Evolutionary conservation across 176 grass and related monocot genomes (phyloP).

Genomic region (Otatea glauca): DNA sequence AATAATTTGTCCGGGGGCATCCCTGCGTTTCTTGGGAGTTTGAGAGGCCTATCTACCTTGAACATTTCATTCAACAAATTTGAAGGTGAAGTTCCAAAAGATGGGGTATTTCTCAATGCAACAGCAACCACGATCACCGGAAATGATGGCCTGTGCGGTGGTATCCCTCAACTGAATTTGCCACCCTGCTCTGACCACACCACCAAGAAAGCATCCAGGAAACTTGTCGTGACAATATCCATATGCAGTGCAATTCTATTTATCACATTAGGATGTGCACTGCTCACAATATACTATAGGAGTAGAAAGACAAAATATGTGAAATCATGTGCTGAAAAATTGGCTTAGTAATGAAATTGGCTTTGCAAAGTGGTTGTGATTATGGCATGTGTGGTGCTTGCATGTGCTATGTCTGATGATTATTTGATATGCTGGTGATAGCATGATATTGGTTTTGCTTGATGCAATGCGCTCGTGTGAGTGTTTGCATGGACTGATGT

Average conservation of each 20-base stretch:
- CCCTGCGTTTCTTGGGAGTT: conserved; percentile 33
- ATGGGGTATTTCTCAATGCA: conserved; percentile 49
- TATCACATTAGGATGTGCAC: neutral
- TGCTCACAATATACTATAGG: no score
- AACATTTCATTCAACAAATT: conserved; percentile 65
- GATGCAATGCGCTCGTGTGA: no score
- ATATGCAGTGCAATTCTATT: neutral
- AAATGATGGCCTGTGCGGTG: conserved; percentile 44
- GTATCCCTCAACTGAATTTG: conserved; percentile 15
- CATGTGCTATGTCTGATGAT: no score
- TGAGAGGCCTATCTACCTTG: conserved; percentile 28
- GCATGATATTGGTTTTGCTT: no score
- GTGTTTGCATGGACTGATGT: no score
- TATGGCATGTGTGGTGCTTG: no score
- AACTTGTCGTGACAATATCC: neutral
- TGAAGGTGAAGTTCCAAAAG: conserved; percentile 46
- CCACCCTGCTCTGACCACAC: neutral
- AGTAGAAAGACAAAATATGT: no score
- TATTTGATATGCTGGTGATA: no score
- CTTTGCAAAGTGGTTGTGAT: no score
- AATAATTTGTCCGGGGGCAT: conserved; percentile 52
- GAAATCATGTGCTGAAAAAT: no score
- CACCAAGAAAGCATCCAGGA: neutral
- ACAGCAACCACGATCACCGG: conserved; percentile 7
- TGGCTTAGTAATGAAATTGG: no score